phyloP scores from a whole-genome alignment of 2,329 filamentous ascomycete species.

The Fusarium haematococcum region DNA sequence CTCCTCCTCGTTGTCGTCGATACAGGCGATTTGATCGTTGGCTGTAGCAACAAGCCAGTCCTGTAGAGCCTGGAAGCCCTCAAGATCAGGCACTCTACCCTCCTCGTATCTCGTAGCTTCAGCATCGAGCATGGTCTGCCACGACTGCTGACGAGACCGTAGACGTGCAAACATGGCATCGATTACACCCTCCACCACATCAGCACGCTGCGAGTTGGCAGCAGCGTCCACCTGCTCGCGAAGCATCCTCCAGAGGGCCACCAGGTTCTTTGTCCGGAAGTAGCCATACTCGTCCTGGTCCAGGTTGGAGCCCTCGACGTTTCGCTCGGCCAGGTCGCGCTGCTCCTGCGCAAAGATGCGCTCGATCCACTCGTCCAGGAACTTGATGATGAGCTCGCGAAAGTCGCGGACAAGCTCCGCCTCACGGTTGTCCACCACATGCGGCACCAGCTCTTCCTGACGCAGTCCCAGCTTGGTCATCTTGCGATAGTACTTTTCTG shows the following conservation, averaged over 20 bases:
- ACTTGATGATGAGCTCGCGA: conserved; percentile 92
- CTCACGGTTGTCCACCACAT: conserved; percentile 91
- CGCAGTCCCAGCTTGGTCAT: conserved; percentile 90
- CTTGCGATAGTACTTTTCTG: conserved; percentile 94
- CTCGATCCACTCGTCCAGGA: conserved; percentile 97
- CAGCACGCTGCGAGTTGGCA: conserved; percentile 83
- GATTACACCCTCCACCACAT: conserved; percentile 94
- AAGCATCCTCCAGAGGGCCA: conserved; percentile 98
- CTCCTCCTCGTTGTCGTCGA: conserved; percentile 88
- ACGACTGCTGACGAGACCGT: conserved; percentile 83
- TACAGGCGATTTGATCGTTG: conserved; percentile 98
- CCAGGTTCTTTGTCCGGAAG: conserved; percentile 90
- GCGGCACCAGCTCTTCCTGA: conserved; percentile 81
- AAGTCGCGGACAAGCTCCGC: conserved; percentile 93
- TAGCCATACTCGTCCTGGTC: conserved; percentile 90
- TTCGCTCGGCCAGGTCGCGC: conserved; percentile 82
- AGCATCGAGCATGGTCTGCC: conserved; percentile 89
- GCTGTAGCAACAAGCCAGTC: conserved; percentile 98
- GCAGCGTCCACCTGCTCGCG: conserved; percentile 91
- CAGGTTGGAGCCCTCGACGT: conserved; percentile 78
- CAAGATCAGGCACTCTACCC: conserved; percentile 64
- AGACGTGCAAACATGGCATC: conserved; percentile 95
- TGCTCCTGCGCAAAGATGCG: conserved; percentile 87
- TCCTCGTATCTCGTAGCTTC: conserved; percentile 81
- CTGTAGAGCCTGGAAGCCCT: conserved; percentile 82